A percentile compares a stretch with the other conserved stretches of the same genome.
Evolutionary conservation across 306 rosid genomes (phyloP).

Genomic region (Nissolia schottii): DNA sequence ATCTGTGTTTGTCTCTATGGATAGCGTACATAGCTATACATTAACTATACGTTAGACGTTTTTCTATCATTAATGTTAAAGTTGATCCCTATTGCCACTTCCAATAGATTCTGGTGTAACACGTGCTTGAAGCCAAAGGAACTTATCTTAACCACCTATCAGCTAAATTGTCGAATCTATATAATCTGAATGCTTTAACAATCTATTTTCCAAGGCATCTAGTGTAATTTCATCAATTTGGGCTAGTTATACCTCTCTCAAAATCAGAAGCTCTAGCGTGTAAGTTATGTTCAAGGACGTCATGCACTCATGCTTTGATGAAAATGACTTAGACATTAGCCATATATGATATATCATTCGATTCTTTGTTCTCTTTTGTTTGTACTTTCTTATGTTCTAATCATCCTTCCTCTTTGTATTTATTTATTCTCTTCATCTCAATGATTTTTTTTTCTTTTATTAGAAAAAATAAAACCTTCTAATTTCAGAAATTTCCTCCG

Average conservation of each 20-base stretch:
- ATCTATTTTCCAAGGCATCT: slow-evolving; percentile 11
- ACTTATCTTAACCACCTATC: neutral
- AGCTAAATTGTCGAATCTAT: neutral
- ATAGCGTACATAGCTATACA: too few species aligned
- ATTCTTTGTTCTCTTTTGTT: neutral
- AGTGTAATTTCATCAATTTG: neutral
- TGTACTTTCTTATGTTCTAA: neutral
- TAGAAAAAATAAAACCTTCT: neutral
- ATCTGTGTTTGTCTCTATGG: too few species aligned
- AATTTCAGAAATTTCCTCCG: neutral
- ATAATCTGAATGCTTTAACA: neutral
- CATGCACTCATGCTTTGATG: too few species aligned
- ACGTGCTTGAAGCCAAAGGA: slow-evolving; percentile 3
- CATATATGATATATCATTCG: too few species aligned
- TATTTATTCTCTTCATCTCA: neutral
- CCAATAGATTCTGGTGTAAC: neutral
- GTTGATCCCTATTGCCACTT: neutral
- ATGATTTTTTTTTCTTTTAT: neutral
- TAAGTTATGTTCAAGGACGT: neutral
- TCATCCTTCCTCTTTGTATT: neutral
- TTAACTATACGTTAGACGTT: too few species aligned
- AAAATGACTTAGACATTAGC: slow-evolving; percentile 4
- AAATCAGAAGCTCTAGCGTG: neutral
- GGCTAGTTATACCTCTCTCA: neutral
- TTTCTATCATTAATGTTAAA: neutral